phyloP scores from a whole-genome alignment of 371 early-diverging fungal genomes.

The Coemansia sp. region DNA sequence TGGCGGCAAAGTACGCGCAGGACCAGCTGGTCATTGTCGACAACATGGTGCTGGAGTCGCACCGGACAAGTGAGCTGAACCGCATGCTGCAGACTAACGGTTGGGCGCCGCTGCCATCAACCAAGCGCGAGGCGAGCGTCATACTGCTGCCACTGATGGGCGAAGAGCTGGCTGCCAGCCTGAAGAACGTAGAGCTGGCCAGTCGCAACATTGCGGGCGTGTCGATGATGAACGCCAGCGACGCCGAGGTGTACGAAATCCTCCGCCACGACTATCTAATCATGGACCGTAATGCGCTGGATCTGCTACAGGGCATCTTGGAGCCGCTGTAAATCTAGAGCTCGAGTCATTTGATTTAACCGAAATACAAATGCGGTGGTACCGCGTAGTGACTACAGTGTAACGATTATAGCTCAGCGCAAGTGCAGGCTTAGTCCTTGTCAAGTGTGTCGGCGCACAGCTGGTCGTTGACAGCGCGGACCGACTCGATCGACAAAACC shows the following conservation, averaged over 20 bases:
- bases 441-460: slow-evolving; percentile 37
- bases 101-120: slow-evolving; percentile 48
- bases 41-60: slow-evolving; percentile 58
- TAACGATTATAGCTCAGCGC: neutral
- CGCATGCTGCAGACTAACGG: slow-evolving; percentile 56
- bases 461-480: slow-evolving; percentile 52
- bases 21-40: slow-evolving; percentile 86
- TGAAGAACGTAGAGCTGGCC: slow-evolving; percentile 63
- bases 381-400: too few relatives aligned
- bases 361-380: too few relatives aligned
- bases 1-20: slow-evolving; percentile 88
- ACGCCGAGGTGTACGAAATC: slow-evolving; percentile 77
- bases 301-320: slow-evolving; percentile 61
- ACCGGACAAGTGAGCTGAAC: slow-evolving; percentile 61
- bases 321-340: slow-evolving; percentile 27
- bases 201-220: slow-evolving; percentile 67
- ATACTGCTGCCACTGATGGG: slow-evolving; percentile 57
- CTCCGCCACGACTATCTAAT: slow-evolving; percentile 75
- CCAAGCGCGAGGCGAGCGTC: slow-evolving; percentile 15
- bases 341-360: neutral
- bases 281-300: slow-evolving; percentile 74
- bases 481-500: slow-evolving; percentile 55
- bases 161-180: slow-evolving; percentile 41
- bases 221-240: slow-evolving; percentile 64
- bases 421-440: slow-evolving; percentile 11